Evolutionary conservation across 2,329 filamentous ascomycete species (phyloP).

Genomic region (Ascochyta fabae): DNA sequence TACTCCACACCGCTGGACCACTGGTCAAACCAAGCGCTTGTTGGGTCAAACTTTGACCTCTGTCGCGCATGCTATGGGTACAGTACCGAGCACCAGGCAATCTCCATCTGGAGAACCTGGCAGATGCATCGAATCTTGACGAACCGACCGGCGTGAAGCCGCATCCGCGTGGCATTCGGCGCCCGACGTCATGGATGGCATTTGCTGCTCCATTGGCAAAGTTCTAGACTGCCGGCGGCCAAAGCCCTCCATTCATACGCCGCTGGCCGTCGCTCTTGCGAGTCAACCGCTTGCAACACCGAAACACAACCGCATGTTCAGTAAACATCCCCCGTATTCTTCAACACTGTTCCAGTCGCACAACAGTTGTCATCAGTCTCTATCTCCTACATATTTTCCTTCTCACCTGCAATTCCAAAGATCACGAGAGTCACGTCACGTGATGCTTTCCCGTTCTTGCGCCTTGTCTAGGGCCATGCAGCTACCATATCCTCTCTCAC

Average conservation of each 20-base stretch:
- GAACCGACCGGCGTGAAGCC: slow-evolving; percentile 1
- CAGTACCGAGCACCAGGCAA: neutral
- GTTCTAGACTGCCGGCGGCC: slow-evolving; percentile 6
- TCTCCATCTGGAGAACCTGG: neutral
- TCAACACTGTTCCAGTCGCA: neutral
- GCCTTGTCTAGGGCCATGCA: too few species aligned
- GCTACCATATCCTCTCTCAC: too few species aligned
- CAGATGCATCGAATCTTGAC: neutral
- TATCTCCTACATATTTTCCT: too few species aligned
- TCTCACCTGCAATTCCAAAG: too few species aligned
- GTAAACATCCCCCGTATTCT: too few species aligned
- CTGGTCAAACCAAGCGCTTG: neutral
- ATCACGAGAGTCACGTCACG: too few species aligned
- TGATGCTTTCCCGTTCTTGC: too few species aligned
- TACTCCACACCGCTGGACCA: slow-evolving; percentile 5
- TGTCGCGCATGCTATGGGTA: neutral
- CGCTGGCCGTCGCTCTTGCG: neutral
- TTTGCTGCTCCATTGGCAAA: neutral
- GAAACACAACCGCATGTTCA: neutral
- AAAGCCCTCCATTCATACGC: neutral
- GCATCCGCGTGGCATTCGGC: slow-evolving; percentile 6
- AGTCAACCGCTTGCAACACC: slow-evolving; percentile 10
- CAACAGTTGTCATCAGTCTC: neutral
- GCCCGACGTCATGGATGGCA: slow-evolving; percentile 6
- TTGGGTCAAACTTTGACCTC: neutral